Conservation (phyloP, 768 basidiomycete species). For the Boletus rufocinnamomeus region DNA sequence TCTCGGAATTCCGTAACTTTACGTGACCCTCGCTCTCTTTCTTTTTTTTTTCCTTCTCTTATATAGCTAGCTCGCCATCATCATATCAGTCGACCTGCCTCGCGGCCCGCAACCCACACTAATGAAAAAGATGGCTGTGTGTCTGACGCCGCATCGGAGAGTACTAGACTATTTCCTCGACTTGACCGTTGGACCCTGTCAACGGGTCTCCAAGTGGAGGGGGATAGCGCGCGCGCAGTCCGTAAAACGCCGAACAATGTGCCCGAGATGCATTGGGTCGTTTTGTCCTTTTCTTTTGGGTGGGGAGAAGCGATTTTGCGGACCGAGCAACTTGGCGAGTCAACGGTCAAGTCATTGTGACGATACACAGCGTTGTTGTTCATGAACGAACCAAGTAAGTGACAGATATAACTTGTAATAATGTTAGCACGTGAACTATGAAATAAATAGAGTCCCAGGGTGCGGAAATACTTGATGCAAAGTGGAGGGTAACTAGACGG, state of each 20-base stretch:
- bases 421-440: background rate
- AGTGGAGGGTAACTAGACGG: background rate
- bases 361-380: background rate
- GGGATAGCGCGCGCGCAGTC: background rate
- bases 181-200: background rate
- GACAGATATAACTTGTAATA: background rate
- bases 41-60: background rate
- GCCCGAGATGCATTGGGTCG: background rate
- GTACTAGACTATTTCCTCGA: background rate
- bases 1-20: conserved; percentile 29
- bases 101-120: background rate
- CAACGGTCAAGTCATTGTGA: too few species aligned
- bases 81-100: background rate
- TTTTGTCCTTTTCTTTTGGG: background rate
- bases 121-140: background rate
- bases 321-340: too few species aligned
- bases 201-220: background rate
- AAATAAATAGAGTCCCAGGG: background rate
- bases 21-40: background rate
- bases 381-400: too few species aligned
- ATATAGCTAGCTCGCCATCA: background rate
- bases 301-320: background rate
- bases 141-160: background rate
- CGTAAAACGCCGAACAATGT: background rate
- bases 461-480: background rate